Evolutionary conservation across 805 yeast genomes (phyloP), one percentile per base, ranked within the genome.

Genomic region (Zygotorulaspora florentina): DNA sequence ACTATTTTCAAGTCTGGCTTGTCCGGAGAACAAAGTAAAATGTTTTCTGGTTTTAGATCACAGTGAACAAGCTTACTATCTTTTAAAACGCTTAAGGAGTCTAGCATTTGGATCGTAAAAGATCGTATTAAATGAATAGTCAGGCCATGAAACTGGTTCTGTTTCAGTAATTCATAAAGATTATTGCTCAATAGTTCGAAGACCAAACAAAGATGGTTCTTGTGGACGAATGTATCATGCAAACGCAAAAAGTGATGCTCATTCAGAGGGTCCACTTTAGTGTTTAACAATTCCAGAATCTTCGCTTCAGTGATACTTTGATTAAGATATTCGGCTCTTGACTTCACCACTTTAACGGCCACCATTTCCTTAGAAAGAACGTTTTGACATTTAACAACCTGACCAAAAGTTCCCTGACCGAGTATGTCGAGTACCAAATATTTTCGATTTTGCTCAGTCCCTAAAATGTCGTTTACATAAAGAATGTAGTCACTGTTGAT

Each of bases 341-440:
- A 85, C 64, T 91, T 93, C 47, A 93, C 87, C 36, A 93, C 95
- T 67, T 93, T 93, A 30, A 93, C 95, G 1, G 99, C 99, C 20
- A 90, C 87, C 16, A 91, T 79, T 51, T 87, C 91, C 61, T 88
- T 93, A 38, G 89, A 86, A 33, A 76, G 64, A 59, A 85, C 70
- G 59, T 78, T 78, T 50, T 68, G 71, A 68, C 98, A 91, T 68
- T 93, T 93, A 23, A 90, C 98, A 40, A 93, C 99, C 68, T 93
- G 99, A 8, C 99, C 99, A 73, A 93, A 93, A 1, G 99, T 90
- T 6, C 99, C 99, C 53, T 90, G 91, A 0, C 99, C 99, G 35
- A 93, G 68, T 12, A 93, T 74, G 65, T 91, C 98, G 47, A 93
- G 70, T 4, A 93, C 96, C 58, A 93, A 74, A 62, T 90, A 91